A percentile compares a stretch with the other conserved stretches of the same genome.
Conservation (phyloP, 208 protist genomes). For the Trypanosoma theileri region DNA sequence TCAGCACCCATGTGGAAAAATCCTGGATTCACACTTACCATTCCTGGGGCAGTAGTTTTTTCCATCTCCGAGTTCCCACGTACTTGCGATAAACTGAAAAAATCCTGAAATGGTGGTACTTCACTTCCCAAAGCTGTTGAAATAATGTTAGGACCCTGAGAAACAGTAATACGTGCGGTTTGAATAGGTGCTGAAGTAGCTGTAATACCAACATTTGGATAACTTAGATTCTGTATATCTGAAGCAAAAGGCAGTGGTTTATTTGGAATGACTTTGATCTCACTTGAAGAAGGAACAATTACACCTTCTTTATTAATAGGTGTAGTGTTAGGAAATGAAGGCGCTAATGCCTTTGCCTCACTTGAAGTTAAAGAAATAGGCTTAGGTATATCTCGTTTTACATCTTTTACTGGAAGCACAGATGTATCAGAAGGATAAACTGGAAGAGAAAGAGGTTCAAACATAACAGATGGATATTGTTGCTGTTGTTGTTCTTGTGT, state of each 20-base stretch:
- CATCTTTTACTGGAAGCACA: neutral
- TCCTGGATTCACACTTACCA: constrained; percentile 27
- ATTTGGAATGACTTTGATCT: constrained; percentile 20
- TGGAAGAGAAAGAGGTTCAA: constrained; percentile 14
- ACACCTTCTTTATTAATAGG: constrained; percentile 1
- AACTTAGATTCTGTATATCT: no score
- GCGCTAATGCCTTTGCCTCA: constrained; percentile 19
- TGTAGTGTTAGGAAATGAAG: neutral
- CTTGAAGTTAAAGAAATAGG: constrained; percentile 25
- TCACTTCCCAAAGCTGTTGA: neutral
- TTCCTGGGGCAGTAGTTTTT: neutral
- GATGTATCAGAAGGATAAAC: neutral
- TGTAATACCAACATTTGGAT: neutral
- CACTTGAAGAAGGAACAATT: constrained; percentile 30
- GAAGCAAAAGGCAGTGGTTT: neutral
- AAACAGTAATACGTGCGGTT: constrained; percentile 19
- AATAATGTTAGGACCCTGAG: constrained; percentile 8
- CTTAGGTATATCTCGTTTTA: neutral
- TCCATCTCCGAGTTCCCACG: neutral
- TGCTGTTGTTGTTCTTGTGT: constrained; percentile 1
- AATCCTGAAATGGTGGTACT: neutral
- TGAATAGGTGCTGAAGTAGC: neutral
- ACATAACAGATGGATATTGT: constrained; percentile 6
- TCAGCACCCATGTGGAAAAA: constrained; percentile 7
- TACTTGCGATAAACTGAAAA: neutral